Conservation (phyloP, 805 yeast species). For the Metschnikowia koreensis region DNA sequence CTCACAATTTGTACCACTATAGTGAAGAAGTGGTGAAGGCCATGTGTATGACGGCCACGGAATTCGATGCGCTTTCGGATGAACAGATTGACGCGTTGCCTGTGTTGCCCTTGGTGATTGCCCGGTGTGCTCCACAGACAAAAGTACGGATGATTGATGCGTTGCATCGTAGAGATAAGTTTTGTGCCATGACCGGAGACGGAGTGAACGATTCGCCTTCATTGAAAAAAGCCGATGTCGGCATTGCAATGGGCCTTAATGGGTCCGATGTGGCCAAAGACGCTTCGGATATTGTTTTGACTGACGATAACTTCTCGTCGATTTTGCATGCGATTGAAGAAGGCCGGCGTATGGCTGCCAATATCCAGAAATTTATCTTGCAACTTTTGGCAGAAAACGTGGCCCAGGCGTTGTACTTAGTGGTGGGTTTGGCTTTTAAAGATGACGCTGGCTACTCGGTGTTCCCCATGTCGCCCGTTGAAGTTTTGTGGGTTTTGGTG, state of each 20-base stretch:
- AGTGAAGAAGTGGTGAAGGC: constrained; percentile 53
- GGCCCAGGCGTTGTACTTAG: constrained; percentile 61
- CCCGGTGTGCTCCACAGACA: constrained; percentile 81
- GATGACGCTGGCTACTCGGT: constrained; percentile 66
- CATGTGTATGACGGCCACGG: constrained; percentile 75
- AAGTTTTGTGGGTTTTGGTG: constrained; percentile 23
- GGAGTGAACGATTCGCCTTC: constrained; percentile 32
- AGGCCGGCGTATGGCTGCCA: constrained; percentile 23
- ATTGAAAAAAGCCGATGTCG: constrained; percentile 28
- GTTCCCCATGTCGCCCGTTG: constrained; percentile 62
- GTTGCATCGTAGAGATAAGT: constrained; percentile 43
- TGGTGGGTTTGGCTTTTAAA: constrained; percentile 69
- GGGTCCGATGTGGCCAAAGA: constrained; percentile 32
- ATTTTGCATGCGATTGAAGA: constrained; percentile 29
- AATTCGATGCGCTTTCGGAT: constrained; percentile 63
- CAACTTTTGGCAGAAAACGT: constrained; percentile 27
- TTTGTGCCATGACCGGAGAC: constrained; percentile 72
- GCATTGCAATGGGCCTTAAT: constrained; percentile 31
- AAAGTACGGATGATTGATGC: constrained; percentile 82
- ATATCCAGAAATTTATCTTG: constrained; percentile 22
- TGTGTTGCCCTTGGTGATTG: constrained; percentile 71
- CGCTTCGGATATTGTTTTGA: constrained; percentile 27
- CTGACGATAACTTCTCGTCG: constrained; percentile 28
- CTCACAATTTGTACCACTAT: constrained; percentile 52
- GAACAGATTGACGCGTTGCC: constrained; percentile 60